Evolutionary conservation across 2,329 filamentous ascomycete genomes (phyloP).

Genomic region (Fusarium verticillioides): DNA sequence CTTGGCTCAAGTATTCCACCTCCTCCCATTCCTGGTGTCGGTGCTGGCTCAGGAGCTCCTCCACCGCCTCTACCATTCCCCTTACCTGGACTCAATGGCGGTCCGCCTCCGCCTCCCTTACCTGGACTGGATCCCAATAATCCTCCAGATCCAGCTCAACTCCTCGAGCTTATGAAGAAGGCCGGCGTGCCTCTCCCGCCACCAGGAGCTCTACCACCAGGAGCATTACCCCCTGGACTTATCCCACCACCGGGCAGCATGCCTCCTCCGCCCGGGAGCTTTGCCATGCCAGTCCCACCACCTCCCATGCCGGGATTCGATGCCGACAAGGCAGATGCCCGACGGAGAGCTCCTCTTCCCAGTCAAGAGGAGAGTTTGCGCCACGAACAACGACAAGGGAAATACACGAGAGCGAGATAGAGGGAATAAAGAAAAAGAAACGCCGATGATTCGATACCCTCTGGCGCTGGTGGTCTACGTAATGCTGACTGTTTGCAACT

Average conservation of each 20-base stretch:
- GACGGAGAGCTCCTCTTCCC: slow-evolving; percentile 75
- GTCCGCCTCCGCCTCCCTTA: slow-evolving; percentile 60
- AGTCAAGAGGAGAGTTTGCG: slow-evolving; percentile 86
- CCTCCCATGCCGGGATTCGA: slow-evolving; percentile 52
- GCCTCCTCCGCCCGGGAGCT: slow-evolving; percentile 49
- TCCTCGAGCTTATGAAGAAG: slow-evolving; percentile 73
- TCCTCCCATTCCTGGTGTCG: slow-evolving; percentile 63
- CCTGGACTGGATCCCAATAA: slow-evolving; percentile 69
- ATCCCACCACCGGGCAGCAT: slow-evolving; percentile 54
- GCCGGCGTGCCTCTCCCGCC: slow-evolving; percentile 71
- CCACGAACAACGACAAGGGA: slow-evolving; percentile 76
- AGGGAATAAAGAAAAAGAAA: neutral
- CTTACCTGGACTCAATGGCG: slow-evolving; percentile 60
- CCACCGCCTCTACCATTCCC: slow-evolving; percentile 65
- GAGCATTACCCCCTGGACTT: slow-evolving; percentile 57
- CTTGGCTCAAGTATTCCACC: slow-evolving; percentile 57
- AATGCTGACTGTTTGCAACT: slow-evolving; percentile 1
- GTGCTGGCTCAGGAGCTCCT: slow-evolving; percentile 52
- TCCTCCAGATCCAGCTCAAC: slow-evolving; percentile 68
- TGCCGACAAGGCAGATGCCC: slow-evolving; percentile 47
- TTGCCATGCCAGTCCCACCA: slow-evolving; percentile 51
- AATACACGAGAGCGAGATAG: slow-evolving; percentile 67
- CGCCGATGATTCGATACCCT: slow-evolving; percentile 35
- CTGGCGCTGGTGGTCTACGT: slow-evolving; percentile 41
- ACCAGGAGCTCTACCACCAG: slow-evolving; percentile 58